These are phyloP conservation scores for Botrytis elliptica DNA, from an alignment of 2,329 filamentous ascomycete species.

Conservation along the genomic window DNA sequence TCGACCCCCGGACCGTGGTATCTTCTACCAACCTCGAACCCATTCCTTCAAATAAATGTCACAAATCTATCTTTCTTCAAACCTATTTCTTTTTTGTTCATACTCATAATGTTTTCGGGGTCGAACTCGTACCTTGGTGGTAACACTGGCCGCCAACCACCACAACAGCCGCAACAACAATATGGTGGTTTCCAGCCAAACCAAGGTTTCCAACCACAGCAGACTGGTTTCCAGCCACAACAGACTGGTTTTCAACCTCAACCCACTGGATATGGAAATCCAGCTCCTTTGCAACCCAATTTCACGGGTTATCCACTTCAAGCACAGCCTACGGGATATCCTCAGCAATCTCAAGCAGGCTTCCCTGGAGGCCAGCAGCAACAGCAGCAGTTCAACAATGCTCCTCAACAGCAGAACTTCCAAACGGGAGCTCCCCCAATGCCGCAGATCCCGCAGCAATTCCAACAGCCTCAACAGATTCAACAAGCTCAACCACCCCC, in stretches of 20 bases:
- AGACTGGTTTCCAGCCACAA: conserved; percentile 28
- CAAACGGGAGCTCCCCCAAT: conserved; percentile 38
- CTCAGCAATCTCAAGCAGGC: conserved; percentile 55
- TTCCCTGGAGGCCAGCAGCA: conserved; percentile 51
- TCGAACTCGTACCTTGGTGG: conserved; percentile 83
- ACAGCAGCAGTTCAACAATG: conserved; percentile 40
- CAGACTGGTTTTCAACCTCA: conserved; percentile 30
- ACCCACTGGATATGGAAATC: conserved; percentile 35
- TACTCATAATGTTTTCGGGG: conserved; percentile 76
- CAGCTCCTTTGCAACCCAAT: conserved; percentile 38
- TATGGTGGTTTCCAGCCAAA: conserved; percentile 21
- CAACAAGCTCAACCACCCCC: conserved; percentile 54
- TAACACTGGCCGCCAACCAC: conserved; percentile 61
- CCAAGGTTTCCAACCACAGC: conserved; percentile 30
- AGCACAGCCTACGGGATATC: conserved; percentile 51
- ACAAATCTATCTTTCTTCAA: conserved; percentile 20
- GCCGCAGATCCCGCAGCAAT: conserved; percentile 39
- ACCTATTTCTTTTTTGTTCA: conserved; percentile 25
- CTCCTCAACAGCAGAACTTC: conserved; percentile 47
- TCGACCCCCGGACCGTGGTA: conserved; percentile 16
- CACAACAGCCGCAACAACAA: conserved; percentile 41
- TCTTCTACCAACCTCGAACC: conserved; percentile 18
- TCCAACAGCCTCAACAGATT: conserved; percentile 38
- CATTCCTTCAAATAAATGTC: conserved; percentile 20
- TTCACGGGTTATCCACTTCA: conserved; percentile 39